These are phyloP conservation scores for Neolentinus lepideus DNA, from an alignment of 1,284 basidiomycete species.

Conservation along the genomic window DNA sequence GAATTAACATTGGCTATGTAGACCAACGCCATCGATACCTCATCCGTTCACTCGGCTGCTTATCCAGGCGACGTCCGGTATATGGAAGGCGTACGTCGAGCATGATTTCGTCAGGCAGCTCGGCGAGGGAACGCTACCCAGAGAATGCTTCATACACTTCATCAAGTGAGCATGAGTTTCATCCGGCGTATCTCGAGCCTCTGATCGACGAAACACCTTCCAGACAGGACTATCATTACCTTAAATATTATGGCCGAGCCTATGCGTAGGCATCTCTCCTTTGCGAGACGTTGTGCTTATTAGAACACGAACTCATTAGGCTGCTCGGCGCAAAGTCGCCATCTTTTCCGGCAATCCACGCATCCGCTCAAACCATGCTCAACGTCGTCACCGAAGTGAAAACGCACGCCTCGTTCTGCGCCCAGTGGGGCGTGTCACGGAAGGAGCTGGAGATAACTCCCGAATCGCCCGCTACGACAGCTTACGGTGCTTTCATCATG, in stretches of 20 bases:
- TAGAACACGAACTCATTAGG: constrained; percentile 23
- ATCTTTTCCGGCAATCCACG: constrained; percentile 56
- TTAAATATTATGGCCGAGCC: constrained; percentile 74
- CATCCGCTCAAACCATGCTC: constrained; percentile 60
- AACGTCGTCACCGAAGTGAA: constrained; percentile 63
- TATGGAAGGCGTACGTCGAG: constrained; percentile 76
- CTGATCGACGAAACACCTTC: not conserved
- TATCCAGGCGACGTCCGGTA: constrained; percentile 44
- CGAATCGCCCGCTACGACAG: constrained; percentile 68
- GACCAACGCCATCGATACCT: constrained; percentile 53
- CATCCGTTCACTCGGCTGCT: constrained; percentile 67
- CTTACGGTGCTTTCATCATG: constrained; percentile 83
- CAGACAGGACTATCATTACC: constrained; percentile 74
- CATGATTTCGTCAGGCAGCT: constrained; percentile 80
- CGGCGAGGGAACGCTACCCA: constrained; percentile 63
- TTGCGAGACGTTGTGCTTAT: not conserved
- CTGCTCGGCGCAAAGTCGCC: constrained; percentile 76
- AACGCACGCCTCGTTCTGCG: constrained; percentile 73
- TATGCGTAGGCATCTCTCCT: constrained; percentile 41
- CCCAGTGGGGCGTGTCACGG: constrained; percentile 56
- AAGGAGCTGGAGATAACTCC: constrained; percentile 54
- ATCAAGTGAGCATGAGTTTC: constrained; percentile 52
- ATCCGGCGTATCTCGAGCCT: not conserved
- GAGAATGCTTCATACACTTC: constrained; percentile 74
- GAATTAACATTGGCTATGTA: constrained; percentile 18